Percentiles rank a stretch among this genome's conserved stretches.
These are phyloP conservation scores for Helenozyma baotianmanensis DNA, from an alignment of 805 yeast species.

Conservation along the genomic window DNA sequence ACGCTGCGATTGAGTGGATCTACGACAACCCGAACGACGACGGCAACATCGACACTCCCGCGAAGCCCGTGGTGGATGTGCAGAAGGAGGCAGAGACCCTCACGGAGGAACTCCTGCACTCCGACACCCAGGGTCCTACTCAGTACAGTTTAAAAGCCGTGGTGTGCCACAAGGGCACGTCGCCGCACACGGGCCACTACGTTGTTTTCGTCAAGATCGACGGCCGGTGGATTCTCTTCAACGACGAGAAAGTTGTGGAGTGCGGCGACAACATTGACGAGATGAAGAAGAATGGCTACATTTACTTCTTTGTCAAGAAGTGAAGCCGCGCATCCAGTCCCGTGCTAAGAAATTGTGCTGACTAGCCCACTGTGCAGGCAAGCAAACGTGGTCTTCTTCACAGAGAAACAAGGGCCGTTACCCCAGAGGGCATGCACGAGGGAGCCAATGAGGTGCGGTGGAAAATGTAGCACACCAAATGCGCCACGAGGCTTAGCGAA, in stretches of 20 bases:
- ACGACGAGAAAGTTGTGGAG: constrained; percentile 82
- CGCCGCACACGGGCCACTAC: constrained; percentile 90
- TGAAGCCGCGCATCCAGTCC: background rate
- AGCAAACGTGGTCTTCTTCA: no score
- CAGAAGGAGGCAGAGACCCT: constrained; percentile 16
- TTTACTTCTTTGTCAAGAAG: constrained; percentile 37
- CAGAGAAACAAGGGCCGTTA: background rate
- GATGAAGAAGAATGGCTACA: constrained; percentile 43
- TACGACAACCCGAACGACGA: constrained; percentile 77
- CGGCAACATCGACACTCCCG: constrained; percentile 45
- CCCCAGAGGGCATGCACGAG: no score
- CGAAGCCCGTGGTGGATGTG: constrained; percentile 25
- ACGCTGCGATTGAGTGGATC: constrained; percentile 87
- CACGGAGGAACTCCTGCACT: constrained; percentile 9
- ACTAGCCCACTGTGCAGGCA: no score
- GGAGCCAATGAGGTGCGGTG: no score
- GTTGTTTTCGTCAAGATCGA: constrained; percentile 62
- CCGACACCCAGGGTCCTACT: constrained; percentile 17
- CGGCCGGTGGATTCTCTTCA: constrained; percentile 71
- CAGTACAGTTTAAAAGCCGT: constrained; percentile 55
- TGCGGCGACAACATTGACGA: constrained; percentile 44
- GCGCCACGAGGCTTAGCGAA: no score
- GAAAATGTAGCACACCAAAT: no score
- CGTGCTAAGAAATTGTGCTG: no score
- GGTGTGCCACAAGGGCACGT: constrained; percentile 83